Conservation (phyloP, 106 monocot species). For the Ottelia alismoides region DNA sequence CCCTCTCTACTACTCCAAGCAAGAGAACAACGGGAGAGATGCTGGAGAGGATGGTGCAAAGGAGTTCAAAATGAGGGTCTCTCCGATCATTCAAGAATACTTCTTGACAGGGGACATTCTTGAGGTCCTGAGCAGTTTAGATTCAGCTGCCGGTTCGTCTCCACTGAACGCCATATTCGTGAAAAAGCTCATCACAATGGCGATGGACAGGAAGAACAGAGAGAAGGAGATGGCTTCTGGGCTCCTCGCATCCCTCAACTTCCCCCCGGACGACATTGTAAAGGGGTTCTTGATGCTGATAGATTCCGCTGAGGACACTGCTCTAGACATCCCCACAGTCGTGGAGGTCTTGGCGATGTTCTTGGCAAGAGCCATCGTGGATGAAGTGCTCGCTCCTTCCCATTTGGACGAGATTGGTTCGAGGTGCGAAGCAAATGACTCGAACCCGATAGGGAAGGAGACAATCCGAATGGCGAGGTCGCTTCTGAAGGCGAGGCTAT, state of each 20-base stretch:
- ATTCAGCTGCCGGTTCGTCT: constrained; percentile 18
- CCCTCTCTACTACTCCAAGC: constrained; percentile 6
- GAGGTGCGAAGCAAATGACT: constrained; percentile 9
- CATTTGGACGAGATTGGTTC: constrained; percentile 37
- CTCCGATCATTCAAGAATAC: constrained; percentile 47
- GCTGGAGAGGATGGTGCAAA: constrained; percentile 35
- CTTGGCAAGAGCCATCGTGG: constrained; percentile 66
- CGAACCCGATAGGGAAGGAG: constrained; percentile 15
- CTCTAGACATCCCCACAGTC: constrained; percentile 42
- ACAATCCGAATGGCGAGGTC: constrained; percentile 31
- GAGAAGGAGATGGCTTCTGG: constrained; percentile 79
- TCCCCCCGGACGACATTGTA: constrained; percentile 41
- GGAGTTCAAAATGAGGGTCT: constrained; percentile 29
- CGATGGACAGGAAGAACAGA: constrained; percentile 66
- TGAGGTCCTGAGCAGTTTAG: constrained; percentile 33
- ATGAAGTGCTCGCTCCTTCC: constrained; percentile 59
- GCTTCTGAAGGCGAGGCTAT: constrained; percentile 28
- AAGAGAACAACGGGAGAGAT: constrained; percentile 7
- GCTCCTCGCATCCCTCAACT: constrained; percentile 35
- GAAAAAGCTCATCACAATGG: constrained; percentile 51
- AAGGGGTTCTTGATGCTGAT: constrained; percentile 39
- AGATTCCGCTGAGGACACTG: constrained; percentile 48
- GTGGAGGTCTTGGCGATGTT: constrained; percentile 59
- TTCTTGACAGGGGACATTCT: constrained; percentile 56
- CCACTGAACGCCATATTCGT: constrained; percentile 43